Conservation (phyloP, 345 rosid genomes). For the Bruguiera sexangula region DNA sequence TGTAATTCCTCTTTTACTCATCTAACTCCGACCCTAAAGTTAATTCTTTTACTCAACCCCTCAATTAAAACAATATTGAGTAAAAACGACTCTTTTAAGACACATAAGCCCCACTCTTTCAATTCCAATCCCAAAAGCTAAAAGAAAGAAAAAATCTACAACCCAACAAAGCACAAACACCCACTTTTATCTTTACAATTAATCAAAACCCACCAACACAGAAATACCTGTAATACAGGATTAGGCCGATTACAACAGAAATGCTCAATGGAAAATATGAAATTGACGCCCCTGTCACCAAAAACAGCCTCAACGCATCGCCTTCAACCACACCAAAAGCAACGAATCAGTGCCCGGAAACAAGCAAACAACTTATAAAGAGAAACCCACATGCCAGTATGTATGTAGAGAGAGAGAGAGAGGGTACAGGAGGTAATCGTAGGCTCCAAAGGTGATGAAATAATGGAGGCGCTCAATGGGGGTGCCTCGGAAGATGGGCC, state of each 20-base stretch:
- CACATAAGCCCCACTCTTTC: too few species aligned
- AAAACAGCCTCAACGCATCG: constrained; percentile 51
- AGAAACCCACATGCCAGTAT: not conserved
- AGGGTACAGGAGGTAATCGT: constrained; percentile 65
- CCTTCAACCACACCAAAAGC: constrained; percentile 34
- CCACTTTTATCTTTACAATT: not conserved
- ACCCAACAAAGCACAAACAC: not conserved
- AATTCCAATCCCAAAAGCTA: too few species aligned
- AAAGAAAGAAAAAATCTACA: not conserved
- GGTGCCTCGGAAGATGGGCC: constrained; percentile 89
- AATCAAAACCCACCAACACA: not conserved
- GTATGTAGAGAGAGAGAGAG: not conserved
- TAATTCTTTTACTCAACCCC: too few species aligned
- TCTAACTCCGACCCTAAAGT: too few species aligned
- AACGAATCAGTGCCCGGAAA: constrained; percentile 4
- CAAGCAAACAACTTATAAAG: constrained; percentile 10
- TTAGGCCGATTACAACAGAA: constrained; percentile 88
- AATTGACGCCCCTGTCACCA: constrained; percentile 58
- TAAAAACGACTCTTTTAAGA: too few species aligned
- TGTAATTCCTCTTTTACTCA: too few species aligned
- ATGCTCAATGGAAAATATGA: constrained; percentile 51
- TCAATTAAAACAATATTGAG: too few species aligned
- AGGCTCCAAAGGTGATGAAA: constrained; percentile 87
- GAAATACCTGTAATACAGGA: constrained; percentile 65
- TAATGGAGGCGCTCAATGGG: constrained; percentile 63